Evolutionary conservation across 2,329 filamentous ascomycete genomes (phyloP), one percentile per base, ranked within the genome.

Genomic region (Conoideocrella luteorostrata): DNA sequence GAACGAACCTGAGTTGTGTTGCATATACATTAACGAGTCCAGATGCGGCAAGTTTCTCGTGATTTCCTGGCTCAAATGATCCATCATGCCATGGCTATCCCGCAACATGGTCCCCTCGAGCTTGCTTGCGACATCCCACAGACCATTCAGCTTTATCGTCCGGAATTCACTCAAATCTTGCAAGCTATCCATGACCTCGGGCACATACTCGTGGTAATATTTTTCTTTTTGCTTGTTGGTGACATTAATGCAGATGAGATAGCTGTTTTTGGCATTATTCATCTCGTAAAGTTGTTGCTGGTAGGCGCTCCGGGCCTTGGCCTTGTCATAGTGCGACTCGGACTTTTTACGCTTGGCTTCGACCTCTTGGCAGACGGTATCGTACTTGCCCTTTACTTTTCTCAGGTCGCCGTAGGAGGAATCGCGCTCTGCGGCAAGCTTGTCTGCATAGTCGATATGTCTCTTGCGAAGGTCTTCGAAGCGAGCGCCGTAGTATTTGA

Each of bases 231-330:
- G 84, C 69, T 93, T 95, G 67, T 98, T 98, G 26, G 90, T 94
- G 46, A 97, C 88, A 60, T 95, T 95, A 69, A 98, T 95, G 48
- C 82, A 78, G 57, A 98, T 95, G 48, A 98, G 71, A 60, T 98
- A 98, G n/a, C 86, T 89, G 63, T 98, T 98, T 73, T 98, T 98
- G 63, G 85, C 78, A 61, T 98, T 98, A 67, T 93, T 87, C 93
- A 97, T 97, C 55, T 98, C 93, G 47, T 83, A 69, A 47, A 94
- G 75, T 64, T 97, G 91, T 61, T 95, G 88, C 58, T 95, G 88
- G 65, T 95, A 98, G 29, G 88, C 82, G 60, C 80, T 84, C 60
- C 95, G 87, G 7, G 91, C 89, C 69, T 96, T 98, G 50, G 80
- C 70, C 68, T 95, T 96, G 63, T 97, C 91, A 58, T 93, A 94